Evolutionary conservation across 306 rosid species (phyloP).

Genomic region (Hylodesmum podocarpum): DNA sequence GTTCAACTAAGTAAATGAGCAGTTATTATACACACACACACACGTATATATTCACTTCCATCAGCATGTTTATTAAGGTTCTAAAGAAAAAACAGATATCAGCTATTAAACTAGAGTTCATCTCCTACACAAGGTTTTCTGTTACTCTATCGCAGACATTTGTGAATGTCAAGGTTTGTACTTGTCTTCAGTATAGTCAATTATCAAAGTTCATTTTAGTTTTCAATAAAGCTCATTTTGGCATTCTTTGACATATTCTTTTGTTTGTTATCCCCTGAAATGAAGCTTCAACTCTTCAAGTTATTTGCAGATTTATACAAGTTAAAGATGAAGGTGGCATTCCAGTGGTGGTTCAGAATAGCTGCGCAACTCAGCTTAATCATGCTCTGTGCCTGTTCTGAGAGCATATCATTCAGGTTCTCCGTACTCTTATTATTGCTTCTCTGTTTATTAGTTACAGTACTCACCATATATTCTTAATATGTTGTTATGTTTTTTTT

Average conservation of each 20-base stretch:
- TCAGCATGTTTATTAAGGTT: neutral
- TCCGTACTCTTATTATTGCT: neutral
- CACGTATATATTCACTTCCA: constrained; percentile 17
- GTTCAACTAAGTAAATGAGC: no score
- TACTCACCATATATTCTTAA: neutral
- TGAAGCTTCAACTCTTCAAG: neutral
- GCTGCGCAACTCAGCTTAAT: constrained; percentile 19
- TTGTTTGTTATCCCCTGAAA: neutral
- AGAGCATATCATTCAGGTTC: constrained; percentile 39
- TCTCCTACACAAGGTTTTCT: constrained; percentile 1
- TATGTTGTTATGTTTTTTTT: neutral
- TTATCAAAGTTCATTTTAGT: neutral
- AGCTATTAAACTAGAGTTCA: neutral
- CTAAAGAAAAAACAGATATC: neutral
- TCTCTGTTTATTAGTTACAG: neutral
- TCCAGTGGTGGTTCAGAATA: constrained; percentile 24
- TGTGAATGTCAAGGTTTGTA: constrained; percentile 11
- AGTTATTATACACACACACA: neutral
- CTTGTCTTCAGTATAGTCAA: neutral
- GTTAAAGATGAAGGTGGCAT: constrained; percentile 24
- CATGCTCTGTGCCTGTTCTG: constrained; percentile 29
- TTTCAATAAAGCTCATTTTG: neutral
- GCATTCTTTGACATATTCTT: neutral
- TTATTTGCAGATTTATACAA: constrained; percentile 28
- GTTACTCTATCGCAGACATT: neutral